Base-by-base conservation (phyloP, 257 asterid species). In the Capsicum baccatum region DNA sequence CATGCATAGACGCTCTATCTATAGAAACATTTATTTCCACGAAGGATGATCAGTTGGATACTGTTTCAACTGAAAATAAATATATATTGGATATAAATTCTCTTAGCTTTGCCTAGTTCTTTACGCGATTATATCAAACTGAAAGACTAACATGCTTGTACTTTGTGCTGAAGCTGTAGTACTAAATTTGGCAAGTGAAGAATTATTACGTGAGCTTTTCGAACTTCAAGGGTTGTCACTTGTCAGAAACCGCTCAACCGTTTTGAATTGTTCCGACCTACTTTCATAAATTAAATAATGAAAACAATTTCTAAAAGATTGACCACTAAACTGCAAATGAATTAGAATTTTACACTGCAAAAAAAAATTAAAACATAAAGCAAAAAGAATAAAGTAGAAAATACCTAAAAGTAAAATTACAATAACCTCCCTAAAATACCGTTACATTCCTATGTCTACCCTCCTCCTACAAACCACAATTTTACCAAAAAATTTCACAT, bases 191-290 rank as follows among this genome's bases (percentile, higher is more conserved):
- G 48, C 64, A 15, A 54, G 7, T 5, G 63, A 15, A 48, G 71
- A 64, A 3, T 35, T 33, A 14, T 12, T 8, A 79, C 14, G 17
- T 48, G 16, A 80, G 79, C 68, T 55, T 17, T 87, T 66, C 17
- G 73, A 83, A 57, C 81, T 86, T 83, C 85, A 82, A 89, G 79
- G 85, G 67, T 86, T 60, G 74, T 4, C 44, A 39, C 44, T 39
- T 39, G 44, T 86, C 92, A 42, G 80, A 88, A 89, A 85, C 91
- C 91, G 97, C 88, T 90, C 91, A 87, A 88, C 93, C 62, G 85
- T 88, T 91, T 94, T 85, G 90, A 89, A 90, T 81, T 86, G 70
- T 89, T 92, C 94, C 52, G 85, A 48, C 19, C 66, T 21, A 26
- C 56, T 14, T 16, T 16, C 26, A 50, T 9, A 35, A 42, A 56